These are phyloP conservation scores for Musa troglodytarum DNA, from an alignment of 176 grass and related monocot genomes.

Conservation along the genomic window DNA sequence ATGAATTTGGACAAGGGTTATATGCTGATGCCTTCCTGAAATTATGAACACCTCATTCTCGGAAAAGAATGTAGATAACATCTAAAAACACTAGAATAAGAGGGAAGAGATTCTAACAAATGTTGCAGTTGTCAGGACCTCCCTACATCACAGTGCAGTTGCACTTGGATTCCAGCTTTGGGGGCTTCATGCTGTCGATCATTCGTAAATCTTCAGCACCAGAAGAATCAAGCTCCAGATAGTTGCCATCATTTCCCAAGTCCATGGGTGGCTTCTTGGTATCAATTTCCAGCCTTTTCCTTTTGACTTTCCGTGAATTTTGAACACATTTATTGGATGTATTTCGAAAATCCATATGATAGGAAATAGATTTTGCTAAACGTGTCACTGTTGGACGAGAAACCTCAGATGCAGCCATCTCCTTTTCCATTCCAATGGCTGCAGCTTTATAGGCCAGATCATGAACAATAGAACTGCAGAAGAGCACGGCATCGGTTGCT, in stretches of 20 bases:
- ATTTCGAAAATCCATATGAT: constrained; percentile 32
- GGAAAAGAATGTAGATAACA: too few relatives aligned
- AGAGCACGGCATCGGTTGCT: constrained; percentile 67
- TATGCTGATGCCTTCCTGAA: not conserved
- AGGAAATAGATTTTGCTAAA: constrained; percentile 25
- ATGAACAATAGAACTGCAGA: constrained; percentile 85
- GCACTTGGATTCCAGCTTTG: constrained; percentile 90
- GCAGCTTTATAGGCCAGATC: constrained; percentile 72
- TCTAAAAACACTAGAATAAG: too few relatives aligned
- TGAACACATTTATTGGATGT: constrained; percentile 31
- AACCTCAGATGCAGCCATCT: constrained; percentile 12
- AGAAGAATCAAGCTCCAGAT: constrained; percentile 31
- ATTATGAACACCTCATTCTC: not conserved
- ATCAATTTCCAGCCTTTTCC: constrained; percentile 72
- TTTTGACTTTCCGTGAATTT: constrained; percentile 54
- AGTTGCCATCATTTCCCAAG: constrained; percentile 18
- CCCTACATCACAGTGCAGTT: constrained; percentile 85
- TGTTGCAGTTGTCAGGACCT: not conserved
- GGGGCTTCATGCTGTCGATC: constrained; percentile 49
- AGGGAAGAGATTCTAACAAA: not conserved
- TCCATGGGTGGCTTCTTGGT: constrained; percentile 16
- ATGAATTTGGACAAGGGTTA: not conserved
- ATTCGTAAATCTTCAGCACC: constrained; percentile 28
- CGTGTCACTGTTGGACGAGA: constrained; percentile 32
- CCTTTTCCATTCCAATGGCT: constrained; percentile 54